Evolutionary conservation across 2,329 filamentous ascomycete species (phyloP).

Genomic region (Fusarium zealandicum): DNA sequence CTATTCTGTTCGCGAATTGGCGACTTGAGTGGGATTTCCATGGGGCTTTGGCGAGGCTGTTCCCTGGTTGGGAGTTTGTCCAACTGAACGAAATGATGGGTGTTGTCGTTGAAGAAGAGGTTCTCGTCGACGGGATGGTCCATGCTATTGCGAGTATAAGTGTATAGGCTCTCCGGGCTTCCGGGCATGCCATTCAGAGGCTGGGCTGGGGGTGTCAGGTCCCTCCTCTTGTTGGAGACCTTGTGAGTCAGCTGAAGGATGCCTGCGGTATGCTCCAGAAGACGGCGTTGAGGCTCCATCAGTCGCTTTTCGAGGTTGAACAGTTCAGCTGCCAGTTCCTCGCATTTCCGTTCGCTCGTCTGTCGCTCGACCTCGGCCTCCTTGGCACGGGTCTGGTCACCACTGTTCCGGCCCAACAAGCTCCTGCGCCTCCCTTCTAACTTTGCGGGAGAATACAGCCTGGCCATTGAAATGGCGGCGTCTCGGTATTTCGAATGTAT

Average conservation of each 20-base stretch:
- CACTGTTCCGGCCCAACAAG: conserved; percentile 59
- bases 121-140: conserved; percentile 62
- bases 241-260: conserved; percentile 91
- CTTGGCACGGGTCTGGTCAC: conserved; percentile 58
- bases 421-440: conserved; percentile 57
- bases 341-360: conserved; percentile 79
- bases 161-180: conserved; percentile 79
- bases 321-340: conserved; percentile 82
- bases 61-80: conserved; percentile 52
- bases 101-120: conserved; percentile 75
- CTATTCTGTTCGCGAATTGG: conserved; percentile 62
- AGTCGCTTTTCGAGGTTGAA: conserved; percentile 79
- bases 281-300: conserved; percentile 74
- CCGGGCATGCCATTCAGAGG: conserved; percentile 68
- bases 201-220: conserved; percentile 51
- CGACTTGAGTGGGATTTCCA: conserved; percentile 67
- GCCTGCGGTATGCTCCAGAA: conserved; percentile 90
- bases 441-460: conserved; percentile 72
- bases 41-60: conserved; percentile 50
- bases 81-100: conserved; percentile 73
- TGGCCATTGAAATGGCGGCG: conserved; percentile 85
- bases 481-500: conserved; percentile 95
- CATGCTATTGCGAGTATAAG: conserved; percentile 67
- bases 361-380: conserved; percentile 78
- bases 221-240: conserved; percentile 69